These are phyloP conservation scores for Aspergillus luchuensis DNA, from an alignment of 2,329 filamentous ascomycete species.

Conservation along the genomic window DNA sequence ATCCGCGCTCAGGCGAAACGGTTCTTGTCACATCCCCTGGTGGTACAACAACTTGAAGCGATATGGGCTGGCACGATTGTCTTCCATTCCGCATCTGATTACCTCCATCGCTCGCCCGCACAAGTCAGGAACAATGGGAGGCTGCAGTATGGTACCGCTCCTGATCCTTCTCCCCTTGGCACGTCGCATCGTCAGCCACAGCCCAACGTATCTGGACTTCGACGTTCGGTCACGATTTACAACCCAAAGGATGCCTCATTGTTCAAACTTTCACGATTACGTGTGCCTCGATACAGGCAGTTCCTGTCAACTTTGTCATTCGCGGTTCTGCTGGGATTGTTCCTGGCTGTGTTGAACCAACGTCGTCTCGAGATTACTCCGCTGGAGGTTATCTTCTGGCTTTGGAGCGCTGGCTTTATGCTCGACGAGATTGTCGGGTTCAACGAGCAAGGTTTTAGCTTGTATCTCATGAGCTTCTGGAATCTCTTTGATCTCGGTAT, in stretches of 20 bases:
- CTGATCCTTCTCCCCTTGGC: slow-evolving; percentile 11
- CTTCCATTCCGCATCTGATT: slow-evolving; percentile 87
- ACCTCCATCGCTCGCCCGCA: slow-evolving; percentile 67
- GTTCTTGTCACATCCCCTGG: slow-evolving; percentile 86
- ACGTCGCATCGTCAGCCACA: slow-evolving; percentile 17
- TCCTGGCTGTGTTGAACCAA: slow-evolving; percentile 76
- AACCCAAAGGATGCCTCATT: slow-evolving; percentile 86
- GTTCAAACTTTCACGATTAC: slow-evolving; percentile 85
- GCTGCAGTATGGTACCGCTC: slow-evolving; percentile 31
- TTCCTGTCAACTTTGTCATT: slow-evolving; percentile 87
- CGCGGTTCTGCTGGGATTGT: slow-evolving; percentile 79
- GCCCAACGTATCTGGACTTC: slow-evolving; percentile 31
- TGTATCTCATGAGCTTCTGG: slow-evolving; percentile 98
- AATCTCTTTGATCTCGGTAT: slow-evolving; percentile 94
- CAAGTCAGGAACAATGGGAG: slow-evolving; percentile 30
- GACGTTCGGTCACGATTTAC: slow-evolving; percentile 82
- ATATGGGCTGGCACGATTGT: slow-evolving; percentile 97
- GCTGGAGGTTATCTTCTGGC: slow-evolving; percentile 90
- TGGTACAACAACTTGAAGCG: slow-evolving; percentile 92
- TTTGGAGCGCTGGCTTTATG: slow-evolving; percentile 97
- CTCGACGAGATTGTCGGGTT: slow-evolving; percentile 94
- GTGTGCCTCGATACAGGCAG: slow-evolving; percentile 88
- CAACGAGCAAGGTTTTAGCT: slow-evolving; percentile 92
- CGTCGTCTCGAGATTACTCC: slow-evolving; percentile 78
- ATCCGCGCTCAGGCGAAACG: slow-evolving; percentile 91